These are phyloP conservation scores for Mycogone perniciosa DNA, from an alignment of 2,329 filamentous ascomycete genomes.

Conservation along the genomic window DNA sequence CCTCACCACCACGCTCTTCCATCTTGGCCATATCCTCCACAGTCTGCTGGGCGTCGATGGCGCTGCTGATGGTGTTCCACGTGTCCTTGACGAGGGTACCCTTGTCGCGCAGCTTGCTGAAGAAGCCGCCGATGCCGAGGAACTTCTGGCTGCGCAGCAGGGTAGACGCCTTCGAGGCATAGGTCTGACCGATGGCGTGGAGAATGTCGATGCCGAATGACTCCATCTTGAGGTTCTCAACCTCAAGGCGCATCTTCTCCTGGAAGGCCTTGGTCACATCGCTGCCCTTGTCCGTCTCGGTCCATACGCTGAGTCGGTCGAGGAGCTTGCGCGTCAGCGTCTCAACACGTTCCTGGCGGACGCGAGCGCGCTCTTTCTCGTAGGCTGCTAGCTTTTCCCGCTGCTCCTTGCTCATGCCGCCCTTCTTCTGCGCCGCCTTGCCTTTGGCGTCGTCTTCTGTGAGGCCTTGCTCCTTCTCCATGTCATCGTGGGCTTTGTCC, in stretches of 20 bases:
- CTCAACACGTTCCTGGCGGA: constrained; percentile 84
- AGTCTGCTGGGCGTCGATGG: constrained; percentile 94
- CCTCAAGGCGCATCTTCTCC: constrained; percentile 88
- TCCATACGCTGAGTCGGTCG: constrained; percentile 90
- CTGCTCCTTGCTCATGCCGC: constrained; percentile 81
- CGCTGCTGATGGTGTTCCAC: constrained; percentile 94
- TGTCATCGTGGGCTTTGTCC: constrained; percentile 68
- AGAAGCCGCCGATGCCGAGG: constrained; percentile 92
- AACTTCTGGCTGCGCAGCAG: constrained; percentile 95
- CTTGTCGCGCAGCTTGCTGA: constrained; percentile 91
- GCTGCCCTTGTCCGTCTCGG: constrained; percentile 83
- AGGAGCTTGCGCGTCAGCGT: constrained; percentile 78
- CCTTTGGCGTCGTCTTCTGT: constrained; percentile 43
- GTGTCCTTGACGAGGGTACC: constrained; percentile 95
- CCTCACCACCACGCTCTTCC: constrained; percentile 89
- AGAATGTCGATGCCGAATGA: constrained; percentile 94
- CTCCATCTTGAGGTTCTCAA: constrained; percentile 99
- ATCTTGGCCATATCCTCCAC: constrained; percentile 98
- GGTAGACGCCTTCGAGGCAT: constrained; percentile 77
- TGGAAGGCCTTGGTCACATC: constrained; percentile 88
- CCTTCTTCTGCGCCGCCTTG: constrained; percentile 73
- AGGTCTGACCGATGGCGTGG: constrained; percentile 88
- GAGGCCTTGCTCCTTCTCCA: constrained; percentile 54
- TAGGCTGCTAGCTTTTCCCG: constrained; percentile 84
- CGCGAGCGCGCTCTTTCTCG: constrained; percentile 74